phyloP scores from a whole-genome alignment of 768 basidiomycete genomes.

The Psilocybe subaeruginosa region DNA sequence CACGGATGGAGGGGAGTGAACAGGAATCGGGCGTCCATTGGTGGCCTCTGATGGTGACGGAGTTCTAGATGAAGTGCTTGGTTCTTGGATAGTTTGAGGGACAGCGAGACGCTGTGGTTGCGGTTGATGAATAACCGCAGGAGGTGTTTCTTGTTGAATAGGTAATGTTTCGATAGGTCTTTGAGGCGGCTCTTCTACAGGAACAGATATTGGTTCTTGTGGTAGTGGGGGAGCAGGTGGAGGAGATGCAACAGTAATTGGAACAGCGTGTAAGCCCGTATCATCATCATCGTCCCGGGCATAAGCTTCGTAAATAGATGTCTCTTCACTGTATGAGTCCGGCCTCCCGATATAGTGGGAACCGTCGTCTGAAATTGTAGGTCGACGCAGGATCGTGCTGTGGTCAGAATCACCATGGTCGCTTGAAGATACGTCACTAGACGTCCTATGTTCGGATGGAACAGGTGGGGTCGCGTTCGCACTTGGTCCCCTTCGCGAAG shows the following conservation, averaged over 20 bases:
- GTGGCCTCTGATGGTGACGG: slow-evolving; percentile 56
- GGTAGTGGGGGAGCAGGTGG: slow-evolving; percentile 5
- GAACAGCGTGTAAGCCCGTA: slow-evolving; percentile 24
- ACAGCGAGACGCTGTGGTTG: slow-evolving; percentile 59
- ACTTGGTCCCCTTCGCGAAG: slow-evolving; percentile 39
- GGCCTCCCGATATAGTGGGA: slow-evolving; percentile 44
- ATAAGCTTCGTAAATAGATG: slow-evolving; percentile 86
- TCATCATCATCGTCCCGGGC: slow-evolving; percentile 60
- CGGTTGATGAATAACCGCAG: slow-evolving; percentile 65
- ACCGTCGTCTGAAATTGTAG: slow-evolving; percentile 52
- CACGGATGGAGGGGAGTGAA: slow-evolving; percentile 33
- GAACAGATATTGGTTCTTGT: slow-evolving; percentile 15
- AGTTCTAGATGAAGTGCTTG: slow-evolving; percentile 48
- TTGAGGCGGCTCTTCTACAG: slow-evolving; percentile 17
- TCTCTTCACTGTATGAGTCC: slow-evolving; percentile 81
- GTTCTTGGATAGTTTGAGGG: slow-evolving; percentile 39
- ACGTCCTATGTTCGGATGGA: slow-evolving; percentile 53
- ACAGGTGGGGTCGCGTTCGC: slow-evolving; percentile 29
- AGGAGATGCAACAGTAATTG: neutral
- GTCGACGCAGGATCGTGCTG: slow-evolving; percentile 35
- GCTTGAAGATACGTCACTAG: slow-evolving; percentile 73
- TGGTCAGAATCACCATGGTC: slow-evolving; percentile 64
- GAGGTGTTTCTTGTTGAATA: slow-evolving; percentile 18
- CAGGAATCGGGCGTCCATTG: slow-evolving; percentile 21
- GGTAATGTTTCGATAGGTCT: slow-evolving; percentile 14